Percentiles rank a stretch among this genome's conserved stretches.
phyloP scores from a whole-genome alignment of 2,329 filamentous ascomycete genomes.

The Dothidotthia symphoricarpi region DNA sequence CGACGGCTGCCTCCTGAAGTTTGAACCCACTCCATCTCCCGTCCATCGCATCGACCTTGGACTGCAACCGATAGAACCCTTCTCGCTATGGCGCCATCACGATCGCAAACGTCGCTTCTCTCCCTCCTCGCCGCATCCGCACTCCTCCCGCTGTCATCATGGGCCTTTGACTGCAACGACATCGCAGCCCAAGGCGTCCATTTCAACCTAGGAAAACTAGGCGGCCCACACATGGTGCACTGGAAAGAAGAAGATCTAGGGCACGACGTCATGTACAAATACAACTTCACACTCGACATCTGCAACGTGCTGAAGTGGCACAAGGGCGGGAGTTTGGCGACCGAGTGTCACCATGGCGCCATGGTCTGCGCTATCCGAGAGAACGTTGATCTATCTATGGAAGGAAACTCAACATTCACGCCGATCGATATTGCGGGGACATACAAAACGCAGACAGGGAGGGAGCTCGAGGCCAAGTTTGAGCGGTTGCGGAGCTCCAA shows the following conservation, averaged over 20 bases:
- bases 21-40: slow-evolving; percentile 5
- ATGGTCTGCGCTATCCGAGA: slow-evolving; percentile 75
- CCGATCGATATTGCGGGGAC: slow-evolving; percentile 75
- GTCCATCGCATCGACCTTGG: slow-evolving; percentile 4
- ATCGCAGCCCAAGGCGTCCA: slow-evolving; percentile 58
- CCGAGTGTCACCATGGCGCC: slow-evolving; percentile 66
- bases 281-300: slow-evolving; percentile 78
- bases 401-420: slow-evolving; percentile 52
- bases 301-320: slow-evolving; percentile 66
- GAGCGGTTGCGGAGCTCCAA: slow-evolving; percentile 65
- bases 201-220: slow-evolving; percentile 64
- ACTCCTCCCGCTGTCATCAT: slow-evolving; percentile 27
- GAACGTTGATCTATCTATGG: slow-evolving; percentile 51
- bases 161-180: slow-evolving; percentile 60
- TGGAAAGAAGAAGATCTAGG: slow-evolving; percentile 45
- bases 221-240: slow-evolving; percentile 68
- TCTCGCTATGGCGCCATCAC: slow-evolving; percentile 26
- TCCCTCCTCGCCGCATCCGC: slow-evolving; percentile 24
- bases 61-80: no score
- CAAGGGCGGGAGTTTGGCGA: slow-evolving; percentile 52
- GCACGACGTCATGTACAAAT: slow-evolving; percentile 62
- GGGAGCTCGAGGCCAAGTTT: slow-evolving; percentile 63
- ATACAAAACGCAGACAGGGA: slow-evolving; percentile 55
- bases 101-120: slow-evolving; percentile 23
- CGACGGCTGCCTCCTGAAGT: slow-evolving; percentile 5